phyloP scores from a whole-genome alignment of 805 yeast species.

The Cyberlindnera euphorbiae region DNA sequence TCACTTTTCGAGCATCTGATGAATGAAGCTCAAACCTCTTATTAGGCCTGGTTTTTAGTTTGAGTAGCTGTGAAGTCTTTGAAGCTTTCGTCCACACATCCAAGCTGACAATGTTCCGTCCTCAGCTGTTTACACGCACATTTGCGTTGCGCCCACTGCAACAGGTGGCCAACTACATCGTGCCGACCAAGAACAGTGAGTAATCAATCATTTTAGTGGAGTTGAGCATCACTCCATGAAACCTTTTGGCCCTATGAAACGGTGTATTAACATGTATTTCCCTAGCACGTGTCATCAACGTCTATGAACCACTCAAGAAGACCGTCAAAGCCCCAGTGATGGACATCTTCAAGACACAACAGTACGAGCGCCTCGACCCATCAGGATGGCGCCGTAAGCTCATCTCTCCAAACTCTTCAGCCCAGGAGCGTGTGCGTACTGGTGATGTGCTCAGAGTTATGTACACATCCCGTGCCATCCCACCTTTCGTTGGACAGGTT shows the following conservation, averaged over 20 bases:
- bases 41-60: too few relatives aligned
- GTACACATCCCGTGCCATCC: conserved; percentile 51
- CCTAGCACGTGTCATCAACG: conserved; percentile 17
- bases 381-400: conserved; percentile 60
- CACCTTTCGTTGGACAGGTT: conserved; percentile 72
- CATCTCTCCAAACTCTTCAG: conserved; percentile 37
- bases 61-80: too few relatives aligned
- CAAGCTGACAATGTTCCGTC: conserved; percentile 16
- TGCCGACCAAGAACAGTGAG: conserved; percentile 12
- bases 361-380: conserved; percentile 49
- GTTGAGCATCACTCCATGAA: too few relatives aligned
- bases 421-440: conserved; percentile 47
- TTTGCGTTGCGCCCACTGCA: conserved; percentile 11
- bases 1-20: too few relatives aligned
- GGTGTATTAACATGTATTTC: too few relatives aligned
- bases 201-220: too few relatives aligned
- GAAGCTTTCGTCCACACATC: too few relatives aligned
- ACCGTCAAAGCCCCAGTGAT: conserved; percentile 11
- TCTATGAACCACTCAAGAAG: conserved; percentile 18
- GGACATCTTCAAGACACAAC: conserved; percentile 30
- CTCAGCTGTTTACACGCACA: conserved; percentile 6
- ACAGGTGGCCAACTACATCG: conserved; percentile 14
- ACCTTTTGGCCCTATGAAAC: too few relatives aligned
- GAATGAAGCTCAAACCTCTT: neutral
- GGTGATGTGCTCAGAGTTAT: conserved; percentile 81